Conservation (phyloP, 2,329 filamentous ascomycete genomes). For the Pseudogymnoascus sp. region DNA sequence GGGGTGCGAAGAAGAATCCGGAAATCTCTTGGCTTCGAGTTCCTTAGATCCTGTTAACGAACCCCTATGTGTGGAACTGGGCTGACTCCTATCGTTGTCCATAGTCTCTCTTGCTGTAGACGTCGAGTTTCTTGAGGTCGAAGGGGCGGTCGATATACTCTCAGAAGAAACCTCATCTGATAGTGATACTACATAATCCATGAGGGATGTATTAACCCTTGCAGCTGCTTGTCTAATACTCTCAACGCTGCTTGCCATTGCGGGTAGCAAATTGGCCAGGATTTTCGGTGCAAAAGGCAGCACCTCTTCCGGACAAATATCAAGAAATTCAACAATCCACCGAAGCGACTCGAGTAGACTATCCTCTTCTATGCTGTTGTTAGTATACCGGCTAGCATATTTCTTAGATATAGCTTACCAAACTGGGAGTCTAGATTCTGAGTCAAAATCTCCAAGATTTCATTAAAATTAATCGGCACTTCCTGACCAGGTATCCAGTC, state of each 20-base stretch:
- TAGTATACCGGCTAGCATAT: not conserved
- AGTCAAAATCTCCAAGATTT: slow-evolving; percentile 85
- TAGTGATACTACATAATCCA: slow-evolving; percentile 89
- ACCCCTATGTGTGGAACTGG: slow-evolving; percentile 26
- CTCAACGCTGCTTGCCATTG: slow-evolving; percentile 87
- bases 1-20: slow-evolving; percentile 45
- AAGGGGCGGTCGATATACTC: slow-evolving; percentile 32
- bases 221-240: slow-evolving; percentile 81
- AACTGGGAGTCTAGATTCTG: slow-evolving; percentile 77
- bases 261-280: slow-evolving; percentile 83
- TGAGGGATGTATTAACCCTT: slow-evolving; percentile 81
- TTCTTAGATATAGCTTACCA: slow-evolving; percentile 42
- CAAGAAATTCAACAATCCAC: slow-evolving; percentile 95
- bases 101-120: slow-evolving; percentile 30
- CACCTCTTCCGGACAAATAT: slow-evolving; percentile 95
- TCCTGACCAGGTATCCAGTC: slow-evolving; percentile 98
- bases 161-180: slow-evolving; percentile 54
- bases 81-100: slow-evolving; percentile 26
- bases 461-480: slow-evolving; percentile 86
- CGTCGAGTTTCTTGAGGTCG: slow-evolving; percentile 36
- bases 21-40: slow-evolving; percentile 45
- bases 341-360: slow-evolving; percentile 83
- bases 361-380: slow-evolving; percentile 62
- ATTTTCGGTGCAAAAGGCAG: slow-evolving; percentile 90
- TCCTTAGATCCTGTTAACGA: slow-evolving; percentile 40